Percentiles rank a stretch among this genome's conserved stretches.
Conservation (phyloP, 2,329 filamentous ascomycete genomes). For the Alternaria sp. region DNA sequence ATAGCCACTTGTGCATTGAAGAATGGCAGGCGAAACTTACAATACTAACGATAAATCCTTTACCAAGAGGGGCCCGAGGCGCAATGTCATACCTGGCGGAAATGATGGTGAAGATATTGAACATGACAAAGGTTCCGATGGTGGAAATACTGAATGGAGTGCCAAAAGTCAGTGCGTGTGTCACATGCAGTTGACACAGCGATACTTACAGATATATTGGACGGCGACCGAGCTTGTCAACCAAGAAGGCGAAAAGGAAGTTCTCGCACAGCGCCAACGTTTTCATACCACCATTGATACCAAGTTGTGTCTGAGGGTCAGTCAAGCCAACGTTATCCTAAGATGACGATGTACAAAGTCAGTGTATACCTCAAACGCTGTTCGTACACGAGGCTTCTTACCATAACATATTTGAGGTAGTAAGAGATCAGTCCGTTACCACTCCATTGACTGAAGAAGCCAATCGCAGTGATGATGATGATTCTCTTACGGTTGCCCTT, state of each 20-base stretch:
- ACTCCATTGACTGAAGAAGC: conserved; percentile 51
- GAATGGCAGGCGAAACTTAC: not conserved
- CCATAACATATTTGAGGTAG: not conserved
- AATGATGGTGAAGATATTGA: conserved; percentile 48
- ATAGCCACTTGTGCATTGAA: too few species aligned
- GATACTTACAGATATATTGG: conserved; percentile 50
- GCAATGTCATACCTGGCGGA: conserved; percentile 31
- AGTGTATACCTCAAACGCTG: conserved; percentile 6
- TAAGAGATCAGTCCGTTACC: conserved; percentile 47
- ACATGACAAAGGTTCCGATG: not conserved
- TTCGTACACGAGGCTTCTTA: too few species aligned
- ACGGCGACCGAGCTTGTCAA: conserved; percentile 54
- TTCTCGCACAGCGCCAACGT: conserved; percentile 52
- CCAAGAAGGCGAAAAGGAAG: conserved; percentile 42
- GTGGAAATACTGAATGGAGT: conserved; percentile 38
- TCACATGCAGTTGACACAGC: not conserved
- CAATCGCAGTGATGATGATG: conserved; percentile 50
- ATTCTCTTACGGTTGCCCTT: conserved; percentile 51
- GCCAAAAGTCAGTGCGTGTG: not conserved
- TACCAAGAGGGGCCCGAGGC: conserved; percentile 7
- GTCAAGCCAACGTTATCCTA: conserved; percentile 50
- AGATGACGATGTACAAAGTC: conserved; percentile 32
- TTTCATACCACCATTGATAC: conserved; percentile 53
- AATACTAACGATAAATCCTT: conserved; percentile 18
- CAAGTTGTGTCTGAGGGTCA: conserved; percentile 43